Base-by-base conservation (phyloP, 768 basidiomycete genomes). In the Psilocybe cyanescens region DNA sequence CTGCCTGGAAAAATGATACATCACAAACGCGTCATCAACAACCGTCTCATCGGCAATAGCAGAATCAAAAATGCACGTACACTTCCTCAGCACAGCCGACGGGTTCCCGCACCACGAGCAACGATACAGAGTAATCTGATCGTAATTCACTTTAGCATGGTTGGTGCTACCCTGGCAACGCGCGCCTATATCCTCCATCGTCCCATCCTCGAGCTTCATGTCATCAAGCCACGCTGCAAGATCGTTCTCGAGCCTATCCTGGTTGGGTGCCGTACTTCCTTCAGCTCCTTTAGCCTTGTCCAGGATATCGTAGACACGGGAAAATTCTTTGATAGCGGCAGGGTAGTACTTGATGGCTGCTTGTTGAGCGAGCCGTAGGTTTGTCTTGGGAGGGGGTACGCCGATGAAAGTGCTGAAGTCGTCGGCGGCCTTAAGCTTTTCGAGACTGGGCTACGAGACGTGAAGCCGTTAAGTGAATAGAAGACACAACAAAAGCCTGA, bases 21-120 rank as follows among this genome's bases (percentile, higher is more conserved):
- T 24, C 24, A 2, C 24, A 24, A 24, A 24, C 24, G 24, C 24
- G 24, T 24, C 24, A 2, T 24, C 24, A 24, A 24, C 24, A 24
- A 24, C 24, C 24, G 24, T 2, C 24, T 24, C 24, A 24, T 24
- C 24, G 24, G 24, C 24, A 24, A 24, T 24, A 24, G 24, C 14
- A 29, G 45, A 14, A 28, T 19, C 1, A 47, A 46, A 46, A 29
- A 35, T 48, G 4, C n/a, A 59, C 63, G 8, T 19, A 70, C 70
- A 71, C 68, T 71, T 71, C 53, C 65, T 64, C 47, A 71, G 54
- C 12, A 28, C 66, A 12, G 66, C 70, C n/a, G 70, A 88, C 5
- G 87, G 86, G 59, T 88, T 89, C 5, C 81, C 78, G 62, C 88
- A 89, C 79, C 82, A 86, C 28, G 86, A 86, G 66, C 89, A 90